Evolutionary conservation across 179 eudicot genomes (phyloP).

Genomic region (Drosera spatulata): DNA sequence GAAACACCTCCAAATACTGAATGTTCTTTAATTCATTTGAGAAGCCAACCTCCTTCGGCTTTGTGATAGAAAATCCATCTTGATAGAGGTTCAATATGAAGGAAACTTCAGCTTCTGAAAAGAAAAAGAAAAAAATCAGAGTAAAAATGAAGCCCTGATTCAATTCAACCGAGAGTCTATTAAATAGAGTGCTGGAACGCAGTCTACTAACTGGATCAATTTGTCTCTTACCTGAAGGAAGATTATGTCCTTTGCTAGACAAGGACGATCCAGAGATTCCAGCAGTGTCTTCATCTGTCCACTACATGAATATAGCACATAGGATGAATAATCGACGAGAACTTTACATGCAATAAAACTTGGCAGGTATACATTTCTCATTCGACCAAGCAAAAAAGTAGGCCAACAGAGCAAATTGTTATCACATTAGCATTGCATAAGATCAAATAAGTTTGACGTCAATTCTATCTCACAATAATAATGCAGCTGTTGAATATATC

Average conservation of each 20-base stretch:
- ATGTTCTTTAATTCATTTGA: not conserved
- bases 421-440: too few species aligned
- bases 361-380: too few species aligned
- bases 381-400: too few species aligned
- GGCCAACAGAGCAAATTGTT: too few species aligned
- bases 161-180: not conserved
- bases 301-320: slow-evolving; percentile 15
- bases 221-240: slow-evolving; percentile 14
- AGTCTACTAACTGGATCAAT: not conserved
- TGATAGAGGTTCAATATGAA: slow-evolving; percentile 64
- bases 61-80: slow-evolving; percentile 77
- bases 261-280: slow-evolving; percentile 29
- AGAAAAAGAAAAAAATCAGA: slow-evolving; percentile 7
- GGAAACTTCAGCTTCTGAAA: slow-evolving; percentile 68
- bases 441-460: too few species aligned
- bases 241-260: slow-evolving; percentile 11
- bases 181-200: not conserved
- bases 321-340: too few species aligned
- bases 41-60: slow-evolving; percentile 65
- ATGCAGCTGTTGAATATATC: too few species aligned
- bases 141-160: not conserved
- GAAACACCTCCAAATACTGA: not conserved
- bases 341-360: too few species aligned
- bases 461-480: too few species aligned
- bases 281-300: slow-evolving; percentile 28